Base-by-base conservation (phyloP, 2,329 filamentous ascomycete species). In the Apiospora koreana region DNA sequence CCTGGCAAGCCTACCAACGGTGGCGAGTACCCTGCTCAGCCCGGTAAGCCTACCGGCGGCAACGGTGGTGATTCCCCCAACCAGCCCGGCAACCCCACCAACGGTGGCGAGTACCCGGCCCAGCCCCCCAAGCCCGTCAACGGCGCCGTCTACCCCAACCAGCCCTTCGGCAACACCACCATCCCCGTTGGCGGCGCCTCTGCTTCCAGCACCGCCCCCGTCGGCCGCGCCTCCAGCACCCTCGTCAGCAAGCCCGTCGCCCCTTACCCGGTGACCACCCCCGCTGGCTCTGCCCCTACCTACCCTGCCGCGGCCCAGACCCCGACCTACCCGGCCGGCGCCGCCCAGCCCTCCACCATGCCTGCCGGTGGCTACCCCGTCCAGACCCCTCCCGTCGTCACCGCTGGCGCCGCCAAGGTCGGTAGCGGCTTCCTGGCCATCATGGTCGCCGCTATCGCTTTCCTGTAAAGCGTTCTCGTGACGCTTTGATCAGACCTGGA, bases 341-440 rank as follows among this genome's bases (percentile, higher is more conserved):
- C 43, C 21, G 31, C 67, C 31, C n/a, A 31, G 67, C 35, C 67
- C 28, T 28, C 67, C 21, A 48, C 67, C 48, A 25, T 48, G 10
- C 66, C 71, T 14, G 46, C 67, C 31, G 71, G 68, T 69, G 66
- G 66, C 45, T 68, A 68, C 66, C 66, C 43, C 31, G 35, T 41
- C 45, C 35, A 38, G 43, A 73, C 75, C 35, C 72, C 74, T 18
- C 71, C 35, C 31, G 64, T 72, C 65, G 65, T 69, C 35, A 73
- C 74, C 28, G 75, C 74, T 18, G 77, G 75, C 67, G 76, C 74
- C 10, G 72, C 70, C 25, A 77, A 77, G 73, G 64, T 77, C 23
- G 72, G 75, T 67, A 74, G 74, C 69, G 75, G 76, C 67, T 45
- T 75, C 23, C 21, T 78, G 10, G 77, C 75, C 68, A 23, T 75